These are phyloP conservation scores for Oryza brachyantha DNA, from an alignment of 176 grass and related monocot genomes.

Conservation along the genomic window DNA sequence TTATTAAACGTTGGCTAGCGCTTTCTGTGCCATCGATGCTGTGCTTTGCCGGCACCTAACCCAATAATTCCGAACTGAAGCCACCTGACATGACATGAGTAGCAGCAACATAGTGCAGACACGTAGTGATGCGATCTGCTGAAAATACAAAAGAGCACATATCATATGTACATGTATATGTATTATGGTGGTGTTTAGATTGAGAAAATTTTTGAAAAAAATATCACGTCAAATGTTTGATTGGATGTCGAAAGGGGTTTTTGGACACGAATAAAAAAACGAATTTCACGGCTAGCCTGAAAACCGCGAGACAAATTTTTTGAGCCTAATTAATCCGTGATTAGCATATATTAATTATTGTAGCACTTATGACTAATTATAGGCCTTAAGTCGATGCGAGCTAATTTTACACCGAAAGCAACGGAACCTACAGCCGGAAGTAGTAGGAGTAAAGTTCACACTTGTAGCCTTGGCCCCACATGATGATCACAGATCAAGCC, in stretches of 20 bases:
- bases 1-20: not conserved
- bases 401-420: slow-evolving; percentile 17
- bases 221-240: too few species aligned
- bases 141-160: not conserved
- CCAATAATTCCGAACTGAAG: slow-evolving; percentile 37
- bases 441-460: slow-evolving; percentile 33
- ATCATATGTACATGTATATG: too few species aligned
- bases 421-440: not conserved
- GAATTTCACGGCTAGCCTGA: too few species aligned
- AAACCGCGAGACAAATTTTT: too few species aligned
- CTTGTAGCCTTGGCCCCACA: not conserved
- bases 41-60: not conserved
- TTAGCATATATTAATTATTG: too few species aligned
- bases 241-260: too few species aligned
- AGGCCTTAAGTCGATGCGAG: not conserved
- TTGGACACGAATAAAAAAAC: too few species aligned
- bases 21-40: slow-evolving; percentile 31
- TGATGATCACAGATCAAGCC: not conserved
- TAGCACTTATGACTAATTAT: too few species aligned
- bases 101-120: not conserved
- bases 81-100: slow-evolving; percentile 30
- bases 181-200: too few species aligned
- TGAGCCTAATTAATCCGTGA: too few species aligned
- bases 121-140: not conserved
- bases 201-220: too few species aligned